Evolutionary conservation across 345 rosid genomes (phyloP).

Genomic region (Draba incana): DNA sequence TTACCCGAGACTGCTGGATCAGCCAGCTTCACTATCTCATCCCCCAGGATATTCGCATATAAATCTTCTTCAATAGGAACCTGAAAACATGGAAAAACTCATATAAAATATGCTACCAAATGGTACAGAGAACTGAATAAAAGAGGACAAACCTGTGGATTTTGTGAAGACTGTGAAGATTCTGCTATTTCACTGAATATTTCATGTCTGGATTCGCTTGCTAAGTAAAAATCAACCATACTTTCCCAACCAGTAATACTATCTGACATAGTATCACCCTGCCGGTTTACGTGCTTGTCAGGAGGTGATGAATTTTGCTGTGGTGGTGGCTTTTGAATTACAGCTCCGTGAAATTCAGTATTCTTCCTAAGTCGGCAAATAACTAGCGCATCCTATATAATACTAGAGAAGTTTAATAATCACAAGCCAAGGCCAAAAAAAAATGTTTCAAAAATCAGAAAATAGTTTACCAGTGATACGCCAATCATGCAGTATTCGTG

Average conservation of each 20-base stretch:
- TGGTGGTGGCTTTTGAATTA: constrained; percentile 23
- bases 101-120: constrained; percentile 22
- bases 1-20: constrained; percentile 35
- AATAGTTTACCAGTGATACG: constrained; percentile 53
- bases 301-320: constrained; percentile 16
- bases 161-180: constrained; percentile 41
- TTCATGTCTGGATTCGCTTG: constrained; percentile 38
- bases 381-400: constrained; percentile 70
- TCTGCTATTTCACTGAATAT: constrained; percentile 35
- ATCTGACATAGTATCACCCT: constrained; percentile 14
- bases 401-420: background rate
- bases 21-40: constrained; percentile 76
- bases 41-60: constrained; percentile 75
- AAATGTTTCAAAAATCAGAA: too few species aligned
- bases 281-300: constrained; percentile 23
- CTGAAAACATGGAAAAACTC: constrained; percentile 44
- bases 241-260: constrained; percentile 27
- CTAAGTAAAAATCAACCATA: constrained; percentile 41
- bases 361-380: constrained; percentile 81
- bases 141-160: constrained; percentile 50
- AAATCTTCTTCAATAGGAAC: constrained; percentile 51
- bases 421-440: background rate
- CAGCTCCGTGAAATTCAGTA: constrained; percentile 50
- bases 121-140: background rate
- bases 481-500: constrained; percentile 79